Base-by-base conservation (phyloP, 768 basidiomycete species). In the Phanerodontia chrysosporium region DNA sequence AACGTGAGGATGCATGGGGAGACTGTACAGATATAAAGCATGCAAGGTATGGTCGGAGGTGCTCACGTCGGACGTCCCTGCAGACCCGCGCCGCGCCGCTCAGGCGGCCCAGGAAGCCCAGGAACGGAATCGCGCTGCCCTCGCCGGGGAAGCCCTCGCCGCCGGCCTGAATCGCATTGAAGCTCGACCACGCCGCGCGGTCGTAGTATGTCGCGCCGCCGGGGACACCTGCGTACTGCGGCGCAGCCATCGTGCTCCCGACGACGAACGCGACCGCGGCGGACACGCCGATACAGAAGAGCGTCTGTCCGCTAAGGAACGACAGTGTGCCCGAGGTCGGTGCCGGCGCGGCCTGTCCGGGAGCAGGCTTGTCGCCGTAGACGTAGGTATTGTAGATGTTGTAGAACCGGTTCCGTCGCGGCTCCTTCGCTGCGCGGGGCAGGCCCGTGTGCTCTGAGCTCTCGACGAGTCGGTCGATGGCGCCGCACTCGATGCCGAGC, bases 331-430 rank as follows among this genome's bases (percentile, higher is more conserved):
- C n/a, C 22, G 46, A 13, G 16, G 10, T 10, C 39, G 39, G 8
- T 18, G 39, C 18, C 39, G 39, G 10, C 8, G 24, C 73, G 28
- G 28, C 25, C 10, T n/a, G n/a, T n/a, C 27, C 25, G 49, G 27
- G 6, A 13, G 8, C 49, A 18, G 44, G 44, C 55, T 78, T 75
- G 62, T 80, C 74, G 21, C 79, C 77, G 59, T 80, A 79, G 36
- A 82, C 77, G 58, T 82, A 82, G 25, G 89, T 92, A 71, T 92
- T 92, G 72, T 92, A 91, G 67, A 92, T 89, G 72, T 91, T 92
- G 75, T 89, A 92, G 70, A 92, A 91, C 51, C 85, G 78, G 51
- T 77, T 71, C 55, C 63, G 65, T 22, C 59, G 69, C 60, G 59
- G 60, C 29, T 65, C 63, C 36, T 67, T 59, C 8, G 69, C 29